Evolutionary conservation across 2,329 filamentous ascomycete genomes (phyloP).

Genomic region (Zarea fungicola): DNA sequence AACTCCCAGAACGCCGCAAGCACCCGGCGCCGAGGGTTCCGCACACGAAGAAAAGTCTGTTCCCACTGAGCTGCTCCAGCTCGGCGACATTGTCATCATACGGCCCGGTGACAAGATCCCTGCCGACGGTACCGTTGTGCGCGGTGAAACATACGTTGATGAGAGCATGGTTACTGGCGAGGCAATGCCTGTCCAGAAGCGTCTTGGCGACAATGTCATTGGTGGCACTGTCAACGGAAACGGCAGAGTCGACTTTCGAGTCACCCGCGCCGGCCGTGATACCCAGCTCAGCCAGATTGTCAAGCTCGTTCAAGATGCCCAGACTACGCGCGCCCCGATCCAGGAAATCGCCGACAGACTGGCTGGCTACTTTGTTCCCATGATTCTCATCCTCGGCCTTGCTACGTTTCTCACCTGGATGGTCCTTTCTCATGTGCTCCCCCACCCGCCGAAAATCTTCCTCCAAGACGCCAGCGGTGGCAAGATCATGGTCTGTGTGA

Average conservation of each 20-base stretch:
- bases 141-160: constrained; percentile 88
- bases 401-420: constrained; percentile 90
- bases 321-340: constrained; percentile 90
- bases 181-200: constrained; percentile 90
- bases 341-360: constrained; percentile 87
- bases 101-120: constrained; percentile 95
- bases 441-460: constrained; percentile 86
- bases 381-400: constrained; percentile 78
- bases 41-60: constrained; percentile 79
- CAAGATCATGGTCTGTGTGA: constrained; percentile 92
- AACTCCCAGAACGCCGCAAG: constrained; percentile 28
- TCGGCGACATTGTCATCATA: constrained; percentile 88
- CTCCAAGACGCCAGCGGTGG: constrained; percentile 74
- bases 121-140: constrained; percentile 80
- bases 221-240: constrained; percentile 95
- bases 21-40: constrained; percentile 40
- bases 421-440: constrained; percentile 80
- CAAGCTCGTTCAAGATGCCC: constrained; percentile 94
- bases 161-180: constrained; percentile 99
- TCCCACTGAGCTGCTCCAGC: constrained; percentile 88
- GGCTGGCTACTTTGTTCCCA: constrained; percentile 89
- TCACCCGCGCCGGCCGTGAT: constrained; percentile 87
- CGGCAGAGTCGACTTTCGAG: constrained; percentile 84
- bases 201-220: constrained; percentile 71
- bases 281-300: constrained; percentile 98